These are phyloP conservation scores for Amphicarpaea edgeworthii DNA, from an alignment of 306 rosid species.

Conservation along the genomic window DNA sequence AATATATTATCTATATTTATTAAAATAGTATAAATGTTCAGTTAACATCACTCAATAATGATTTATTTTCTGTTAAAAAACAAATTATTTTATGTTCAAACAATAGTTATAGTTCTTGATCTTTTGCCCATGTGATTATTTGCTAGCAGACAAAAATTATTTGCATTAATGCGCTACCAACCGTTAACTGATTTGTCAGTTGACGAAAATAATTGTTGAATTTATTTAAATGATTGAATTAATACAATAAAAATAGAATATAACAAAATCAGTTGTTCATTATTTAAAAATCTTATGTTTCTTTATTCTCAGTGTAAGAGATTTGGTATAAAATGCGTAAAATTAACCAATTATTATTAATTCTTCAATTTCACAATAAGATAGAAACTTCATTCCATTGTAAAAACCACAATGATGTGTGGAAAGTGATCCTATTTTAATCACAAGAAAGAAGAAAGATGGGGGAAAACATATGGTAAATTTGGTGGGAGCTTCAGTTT, in stretches of 20 bases:
- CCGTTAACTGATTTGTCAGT: background rate
- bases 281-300: background rate
- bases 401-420: background rate
- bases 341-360: background rate
- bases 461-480: slow-evolving; percentile 16
- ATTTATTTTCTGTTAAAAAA: background rate
- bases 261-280: background rate
- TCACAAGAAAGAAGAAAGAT: slow-evolving; percentile 22
- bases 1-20: too few species aligned
- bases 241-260: too few species aligned
- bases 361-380: background rate
- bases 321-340: background rate
- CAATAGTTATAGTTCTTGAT: background rate
- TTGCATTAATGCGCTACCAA: slow-evolving; percentile 11
- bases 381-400: background rate
- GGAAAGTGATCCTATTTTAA: background rate
- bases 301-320: too few species aligned
- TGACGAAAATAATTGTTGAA: background rate
- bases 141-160: background rate
- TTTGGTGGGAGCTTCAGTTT: slow-evolving; percentile 37
- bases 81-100: background rate
- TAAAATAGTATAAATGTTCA: background rate
- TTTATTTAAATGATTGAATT: too few species aligned
- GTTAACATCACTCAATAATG: background rate
- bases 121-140: background rate